Evolutionary conservation across 345 rosid species (phyloP).

Genomic region (Iberis pinnata): DNA sequence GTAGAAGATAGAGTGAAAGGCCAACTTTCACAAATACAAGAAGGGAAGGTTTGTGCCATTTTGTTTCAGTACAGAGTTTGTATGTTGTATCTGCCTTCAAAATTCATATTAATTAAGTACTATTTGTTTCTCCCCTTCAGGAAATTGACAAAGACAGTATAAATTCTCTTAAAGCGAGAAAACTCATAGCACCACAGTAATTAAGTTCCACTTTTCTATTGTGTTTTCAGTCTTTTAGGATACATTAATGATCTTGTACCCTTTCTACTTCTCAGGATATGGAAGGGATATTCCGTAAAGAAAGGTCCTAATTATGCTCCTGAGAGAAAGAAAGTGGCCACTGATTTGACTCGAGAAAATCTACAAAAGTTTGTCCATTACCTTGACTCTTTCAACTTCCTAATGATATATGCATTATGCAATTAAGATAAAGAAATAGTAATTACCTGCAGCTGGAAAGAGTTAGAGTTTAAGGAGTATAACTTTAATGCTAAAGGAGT

Average conservation of each 20-base stretch:
- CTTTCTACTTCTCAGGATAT: conserved; percentile 40
- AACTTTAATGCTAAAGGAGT: conserved; percentile 88
- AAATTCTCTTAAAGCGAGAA: conserved; percentile 63
- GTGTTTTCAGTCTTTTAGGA: background rate
- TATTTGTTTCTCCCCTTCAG: conserved; percentile 31
- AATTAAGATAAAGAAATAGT: conserved; percentile 9
- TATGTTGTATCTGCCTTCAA: too few species aligned
- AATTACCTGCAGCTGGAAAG: conserved; percentile 57
- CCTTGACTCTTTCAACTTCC: background rate
- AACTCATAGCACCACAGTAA: conserved; percentile 63
- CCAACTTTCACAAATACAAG: conserved; percentile 46
- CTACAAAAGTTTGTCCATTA: conserved; percentile 50
- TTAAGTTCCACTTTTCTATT: conserved; percentile 15
- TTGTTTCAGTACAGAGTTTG: background rate
- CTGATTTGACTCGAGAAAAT: conserved; percentile 91
- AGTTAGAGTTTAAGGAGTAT: conserved; percentile 79
- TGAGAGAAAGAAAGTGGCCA: conserved; percentile 57
- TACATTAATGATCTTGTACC: background rate
- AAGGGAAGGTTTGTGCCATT: conserved; percentile 46
- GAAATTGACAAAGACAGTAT: conserved; percentile 50
- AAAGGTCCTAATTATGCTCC: conserved; percentile 87
- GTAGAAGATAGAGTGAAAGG: conserved; percentile 73
- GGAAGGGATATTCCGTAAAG: conserved; percentile 76
- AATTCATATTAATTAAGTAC: too few species aligned
- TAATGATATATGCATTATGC: background rate